Evolutionary conservation across 2,329 filamentous ascomycete genomes (phyloP).

Genomic region (Phyllosticta citribraziliensis): DNA sequence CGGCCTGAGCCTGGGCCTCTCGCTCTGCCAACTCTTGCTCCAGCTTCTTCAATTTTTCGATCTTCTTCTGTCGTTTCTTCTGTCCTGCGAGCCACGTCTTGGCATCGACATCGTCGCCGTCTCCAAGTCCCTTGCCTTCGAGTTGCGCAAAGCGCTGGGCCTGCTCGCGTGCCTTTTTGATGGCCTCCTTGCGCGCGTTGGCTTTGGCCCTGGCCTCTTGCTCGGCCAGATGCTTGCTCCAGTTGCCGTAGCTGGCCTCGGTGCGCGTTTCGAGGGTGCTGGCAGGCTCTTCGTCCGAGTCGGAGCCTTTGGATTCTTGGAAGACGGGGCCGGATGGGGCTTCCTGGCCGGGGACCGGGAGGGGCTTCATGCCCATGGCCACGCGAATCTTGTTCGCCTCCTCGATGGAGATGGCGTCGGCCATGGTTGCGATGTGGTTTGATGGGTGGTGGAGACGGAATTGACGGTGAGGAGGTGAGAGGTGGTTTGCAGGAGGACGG

Average conservation of each 20-base stretch:
- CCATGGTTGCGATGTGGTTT: neutral
- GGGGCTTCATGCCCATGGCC: conserved; percentile 79
- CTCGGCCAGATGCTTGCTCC: conserved; percentile 59
- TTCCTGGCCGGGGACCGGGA: conserved; percentile 67
- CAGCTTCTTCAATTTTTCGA: conserved; percentile 59
- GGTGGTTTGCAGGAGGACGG: neutral
- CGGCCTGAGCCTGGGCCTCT: conserved; percentile 49
- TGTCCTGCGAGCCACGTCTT: conserved; percentile 78
- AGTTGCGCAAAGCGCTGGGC: conserved; percentile 67
- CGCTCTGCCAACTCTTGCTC: conserved; percentile 73
- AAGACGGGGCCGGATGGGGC: conserved; percentile 45
- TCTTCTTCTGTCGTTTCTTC: conserved; percentile 91
- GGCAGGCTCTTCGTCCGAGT: conserved; percentile 56
- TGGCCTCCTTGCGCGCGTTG: conserved; percentile 68
- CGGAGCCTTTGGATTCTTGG: conserved; percentile 37
- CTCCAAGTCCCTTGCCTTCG: conserved; percentile 75
- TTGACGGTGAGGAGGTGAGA: conserved; percentile 5
- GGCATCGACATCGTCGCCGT: conserved; percentile 63
- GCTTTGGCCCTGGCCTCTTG: conserved; percentile 62
- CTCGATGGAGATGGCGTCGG: conserved; percentile 50
- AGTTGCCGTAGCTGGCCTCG: conserved; percentile 66
- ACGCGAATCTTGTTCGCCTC: conserved; percentile 88
- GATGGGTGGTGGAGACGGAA: neutral
- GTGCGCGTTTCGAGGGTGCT: conserved; percentile 79
- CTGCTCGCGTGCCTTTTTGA: conserved; percentile 78